Base-by-base conservation (phyloP, 305 asterid genomes). In the Ajuga reptans region DNA sequence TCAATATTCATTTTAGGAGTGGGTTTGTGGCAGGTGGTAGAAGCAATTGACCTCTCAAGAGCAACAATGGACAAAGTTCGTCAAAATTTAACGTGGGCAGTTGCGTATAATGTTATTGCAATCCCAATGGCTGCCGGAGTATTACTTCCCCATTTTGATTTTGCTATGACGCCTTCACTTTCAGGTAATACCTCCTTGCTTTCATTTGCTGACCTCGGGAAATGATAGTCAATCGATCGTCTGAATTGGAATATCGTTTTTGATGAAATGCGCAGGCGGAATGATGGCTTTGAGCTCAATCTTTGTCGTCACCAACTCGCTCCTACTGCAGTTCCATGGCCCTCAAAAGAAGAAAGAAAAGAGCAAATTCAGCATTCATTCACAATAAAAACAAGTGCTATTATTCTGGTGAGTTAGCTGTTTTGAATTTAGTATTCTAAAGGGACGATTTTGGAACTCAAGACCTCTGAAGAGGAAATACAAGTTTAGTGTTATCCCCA, bases 81-180 rank as follows among this genome's bases (percentile, higher is more conserved):
- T 71, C 99, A 93, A 78, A 93, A 93, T 72, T 70, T 93, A 80
- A 78, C 92, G 0, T 93, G 97, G 99, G 99, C 96, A 11, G 89
- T 89, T 47, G 99, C 91, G 45, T 93, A 93, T 73, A 93, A 93
- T 75, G 81, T 84, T 62, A 62, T 91, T 27, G 92, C 97, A 34
- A 87, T 93, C 54, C 99, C 99, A 43, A 83, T 93, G 82, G 97
- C 99, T 64, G 97, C 99, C 9, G 99, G 99, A 64, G 58, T 86
- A 9, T 79, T 91, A 36, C 97, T 93, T 79, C 99, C 99, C 49
- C 77, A 84, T 74, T 89, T 87, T 55, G 96, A 93, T 82, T 89
- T 93, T 72, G 99, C 99, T 41, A 89, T 93, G 97, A 89, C 99
- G 9, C 99, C 99, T 66, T 93, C 99, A 3, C 84, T 93, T 72